These are phyloP conservation scores for Opeltia flavorubescens DNA, from an alignment of 495 filamentous ascomycete species.

Conservation along the genomic window DNA sequence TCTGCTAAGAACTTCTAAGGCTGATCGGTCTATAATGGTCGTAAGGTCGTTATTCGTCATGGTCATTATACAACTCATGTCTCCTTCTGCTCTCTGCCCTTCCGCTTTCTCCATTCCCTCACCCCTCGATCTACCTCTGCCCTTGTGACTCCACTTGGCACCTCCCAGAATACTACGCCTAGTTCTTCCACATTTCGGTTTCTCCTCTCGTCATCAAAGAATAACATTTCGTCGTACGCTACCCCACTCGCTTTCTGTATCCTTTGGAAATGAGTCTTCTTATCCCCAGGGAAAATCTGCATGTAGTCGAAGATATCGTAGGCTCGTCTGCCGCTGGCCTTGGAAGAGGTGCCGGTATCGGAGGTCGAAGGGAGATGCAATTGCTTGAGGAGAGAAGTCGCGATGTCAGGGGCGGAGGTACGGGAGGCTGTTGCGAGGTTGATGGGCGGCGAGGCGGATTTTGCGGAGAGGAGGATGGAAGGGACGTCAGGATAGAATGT, in stretches of 20 bases:
- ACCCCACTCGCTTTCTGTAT: constrained; percentile 52
- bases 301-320: constrained; percentile 68
- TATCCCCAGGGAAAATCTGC: constrained; percentile 81
- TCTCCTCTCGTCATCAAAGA: constrained; percentile 86
- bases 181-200: constrained; percentile 77
- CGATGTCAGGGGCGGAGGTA: constrained; percentile 67
- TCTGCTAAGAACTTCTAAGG: too few species aligned
- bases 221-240: constrained; percentile 72
- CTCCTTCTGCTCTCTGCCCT: constrained; percentile 26
- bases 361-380: constrained; percentile 27
- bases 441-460: constrained; percentile 28
- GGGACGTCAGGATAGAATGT: constrained; percentile 72
- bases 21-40: background rate
- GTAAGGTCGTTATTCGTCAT: background rate
- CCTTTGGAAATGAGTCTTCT: constrained; percentile 68
- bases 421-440: constrained; percentile 68
- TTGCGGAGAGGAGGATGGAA: constrained; percentile 46
- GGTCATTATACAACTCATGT: background rate
- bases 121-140: constrained; percentile 71
- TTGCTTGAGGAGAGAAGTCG: constrained; percentile 59
- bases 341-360: constrained; percentile 18
- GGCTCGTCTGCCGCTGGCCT: constrained; percentile 29
- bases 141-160: constrained; percentile 66
- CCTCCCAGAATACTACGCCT: constrained; percentile 70
- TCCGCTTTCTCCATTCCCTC: constrained; percentile 65